Percentiles rank a stretch among this genome's conserved stretches.
Conservation (phyloP, 331 rosid genomes). For the Erythrophleum ivorense region DNA sequence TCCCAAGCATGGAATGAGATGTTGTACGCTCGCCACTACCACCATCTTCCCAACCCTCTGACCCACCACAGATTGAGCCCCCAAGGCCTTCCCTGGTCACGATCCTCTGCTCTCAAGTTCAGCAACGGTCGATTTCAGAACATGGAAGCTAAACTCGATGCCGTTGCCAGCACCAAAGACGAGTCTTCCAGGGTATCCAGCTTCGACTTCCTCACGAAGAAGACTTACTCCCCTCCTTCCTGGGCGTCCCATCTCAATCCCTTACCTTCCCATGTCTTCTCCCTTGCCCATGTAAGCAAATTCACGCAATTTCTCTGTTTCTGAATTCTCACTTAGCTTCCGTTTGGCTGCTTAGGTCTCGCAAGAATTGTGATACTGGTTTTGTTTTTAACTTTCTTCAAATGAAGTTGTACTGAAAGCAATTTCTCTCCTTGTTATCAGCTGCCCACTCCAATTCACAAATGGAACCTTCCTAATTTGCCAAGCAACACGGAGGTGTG, state of each 20-base stretch:
- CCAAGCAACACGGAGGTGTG: slow-evolving; percentile 79
- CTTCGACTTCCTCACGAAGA: slow-evolving; percentile 59
- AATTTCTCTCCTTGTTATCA: slow-evolving; percentile 38
- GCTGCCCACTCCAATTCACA: slow-evolving; percentile 96
- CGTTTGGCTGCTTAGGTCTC: not conserved
- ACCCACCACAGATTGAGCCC: not conserved
- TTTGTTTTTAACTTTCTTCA: not conserved
- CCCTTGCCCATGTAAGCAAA: slow-evolving; percentile 70
- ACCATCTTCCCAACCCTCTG: not conserved
- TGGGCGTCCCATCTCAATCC: slow-evolving; percentile 89
- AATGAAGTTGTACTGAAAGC: slow-evolving; percentile 6
- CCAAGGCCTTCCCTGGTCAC: not conserved
- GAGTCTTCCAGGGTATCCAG: slow-evolving; percentile 1
- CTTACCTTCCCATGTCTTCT: slow-evolving; percentile 67
- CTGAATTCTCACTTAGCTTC: slow-evolving; percentile 1
- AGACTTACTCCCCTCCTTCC: slow-evolving; percentile 68
- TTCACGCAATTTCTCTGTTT: not conserved
- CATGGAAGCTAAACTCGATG: slow-evolving; percentile 47
- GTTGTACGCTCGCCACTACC: slow-evolving; percentile 16
- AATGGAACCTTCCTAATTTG: slow-evolving; percentile 91
- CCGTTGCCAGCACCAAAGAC: not conserved
- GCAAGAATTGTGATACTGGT: not conserved
- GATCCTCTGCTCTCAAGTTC: not conserved
- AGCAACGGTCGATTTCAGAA: slow-evolving; percentile 14
- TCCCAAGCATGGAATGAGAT: slow-evolving; percentile 7